Evolutionary conservation across 2,329 filamentous ascomycete genomes (phyloP).

Genomic region (Talaromyces piceae): DNA sequence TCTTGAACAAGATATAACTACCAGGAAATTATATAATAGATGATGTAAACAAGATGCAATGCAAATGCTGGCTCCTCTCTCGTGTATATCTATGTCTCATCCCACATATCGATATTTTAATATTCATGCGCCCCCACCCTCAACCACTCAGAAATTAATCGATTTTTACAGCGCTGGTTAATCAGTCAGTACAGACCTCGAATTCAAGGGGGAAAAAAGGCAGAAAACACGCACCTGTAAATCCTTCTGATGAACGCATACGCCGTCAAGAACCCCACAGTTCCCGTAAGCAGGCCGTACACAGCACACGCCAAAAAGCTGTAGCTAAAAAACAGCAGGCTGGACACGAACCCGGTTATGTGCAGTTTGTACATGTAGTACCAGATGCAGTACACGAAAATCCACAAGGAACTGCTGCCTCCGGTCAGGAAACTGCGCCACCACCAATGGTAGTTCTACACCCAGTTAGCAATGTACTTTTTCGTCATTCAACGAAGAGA

Average conservation of each 20-base stretch:
- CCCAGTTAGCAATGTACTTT: no score
- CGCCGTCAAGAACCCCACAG: constrained; percentile 74
- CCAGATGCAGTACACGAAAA: constrained; percentile 76
- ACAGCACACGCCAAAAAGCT: constrained; percentile 73
- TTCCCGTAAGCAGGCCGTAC: constrained; percentile 74
- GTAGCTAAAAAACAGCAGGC: constrained; percentile 78
- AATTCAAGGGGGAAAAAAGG: neutral
- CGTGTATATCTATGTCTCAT: no score
- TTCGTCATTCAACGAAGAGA: no score
- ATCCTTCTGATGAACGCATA: constrained; percentile 80
- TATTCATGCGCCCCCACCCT: neutral
- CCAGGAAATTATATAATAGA: no score
- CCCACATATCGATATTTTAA: neutral
- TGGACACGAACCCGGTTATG: constrained; percentile 71
- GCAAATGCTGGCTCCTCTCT: neutral
- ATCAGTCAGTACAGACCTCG: neutral
- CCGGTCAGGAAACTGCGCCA: constrained; percentile 82
- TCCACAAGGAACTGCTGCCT: constrained; percentile 68
- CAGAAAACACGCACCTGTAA: constrained; percentile 56
- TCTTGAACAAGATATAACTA: no score
- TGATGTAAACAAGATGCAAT: neutral
- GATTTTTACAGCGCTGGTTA: constrained; percentile 9
- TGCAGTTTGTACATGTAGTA: constrained; percentile 76
- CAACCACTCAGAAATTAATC: constrained; percentile 4
- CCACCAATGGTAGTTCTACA: constrained; percentile 81